Conservation (phyloP, 257 asterid genomes). For the Solanum gracilifrons region DNA sequence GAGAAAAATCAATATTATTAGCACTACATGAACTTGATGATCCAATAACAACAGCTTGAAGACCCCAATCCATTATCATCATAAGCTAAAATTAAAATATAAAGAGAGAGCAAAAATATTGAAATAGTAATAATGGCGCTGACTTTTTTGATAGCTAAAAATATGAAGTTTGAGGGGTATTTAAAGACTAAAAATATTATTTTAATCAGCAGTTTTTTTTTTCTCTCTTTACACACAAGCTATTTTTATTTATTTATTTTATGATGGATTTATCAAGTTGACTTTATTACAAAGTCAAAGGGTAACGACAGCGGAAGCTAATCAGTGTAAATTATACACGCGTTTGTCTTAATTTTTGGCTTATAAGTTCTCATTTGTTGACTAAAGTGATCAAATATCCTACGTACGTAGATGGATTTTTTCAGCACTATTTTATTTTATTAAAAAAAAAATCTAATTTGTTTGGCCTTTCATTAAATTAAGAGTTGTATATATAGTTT, state of each 20-base stretch:
- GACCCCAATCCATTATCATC: slow-evolving; percentile 36
- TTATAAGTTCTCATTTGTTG: slow-evolving; percentile 27
- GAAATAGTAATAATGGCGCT: slow-evolving; percentile 9
- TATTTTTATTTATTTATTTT: not conserved
- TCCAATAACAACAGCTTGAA: slow-evolving; percentile 49
- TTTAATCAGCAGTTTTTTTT: not conserved
- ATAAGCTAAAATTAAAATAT: not conserved
- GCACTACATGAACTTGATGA: slow-evolving; percentile 23
- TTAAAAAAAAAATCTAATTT: not conserved
- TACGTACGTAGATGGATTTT: not conserved
- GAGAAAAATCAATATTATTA: slow-evolving; percentile 1
- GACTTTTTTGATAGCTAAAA: slow-evolving; percentile 20
- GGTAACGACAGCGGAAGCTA: not conserved
- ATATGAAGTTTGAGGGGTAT: not conserved
- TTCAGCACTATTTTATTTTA: not conserved
- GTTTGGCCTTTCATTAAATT: not conserved
- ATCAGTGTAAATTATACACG: slow-evolving; percentile 18
- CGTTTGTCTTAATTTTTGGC: slow-evolving; percentile 15
- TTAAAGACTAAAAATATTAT: slow-evolving; percentile 17
- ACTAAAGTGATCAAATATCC: slow-evolving; percentile 8
- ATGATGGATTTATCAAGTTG: slow-evolving; percentile 17
- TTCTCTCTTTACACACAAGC: not conserved
- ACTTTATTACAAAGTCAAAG: slow-evolving; percentile 43
- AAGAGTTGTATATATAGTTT: not conserved
- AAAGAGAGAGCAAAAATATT: not conserved